phyloP scores from a whole-genome alignment of 2,329 filamentous ascomycete genomes.

The Coccinonectria pachysandricola region DNA sequence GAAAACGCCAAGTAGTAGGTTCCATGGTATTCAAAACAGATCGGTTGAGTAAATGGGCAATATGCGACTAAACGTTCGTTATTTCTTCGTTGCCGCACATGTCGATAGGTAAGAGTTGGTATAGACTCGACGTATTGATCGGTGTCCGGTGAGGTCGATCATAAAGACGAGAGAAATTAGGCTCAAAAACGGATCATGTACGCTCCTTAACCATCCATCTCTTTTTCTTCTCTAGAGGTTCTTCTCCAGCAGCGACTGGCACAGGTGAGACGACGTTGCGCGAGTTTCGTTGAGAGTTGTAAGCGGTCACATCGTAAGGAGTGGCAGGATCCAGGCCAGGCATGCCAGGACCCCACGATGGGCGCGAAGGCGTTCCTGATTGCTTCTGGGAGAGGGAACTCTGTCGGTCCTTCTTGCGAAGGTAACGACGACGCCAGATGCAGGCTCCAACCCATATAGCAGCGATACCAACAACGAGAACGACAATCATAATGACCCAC shows the following conservation, averaged over 20 bases:
- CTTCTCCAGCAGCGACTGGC: no score
- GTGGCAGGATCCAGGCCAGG: slow-evolving; percentile 16
- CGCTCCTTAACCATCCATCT: slow-evolving; percentile 36
- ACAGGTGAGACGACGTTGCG: slow-evolving; percentile 14
- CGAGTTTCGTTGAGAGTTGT: slow-evolving; percentile 17
- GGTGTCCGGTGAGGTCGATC: slow-evolving; percentile 5
- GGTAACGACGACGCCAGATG: slow-evolving; percentile 63
- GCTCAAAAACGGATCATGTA: slow-evolving; percentile 22
- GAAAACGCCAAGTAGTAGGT: no score
- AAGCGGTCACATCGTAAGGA: slow-evolving; percentile 21
- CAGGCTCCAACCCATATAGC: slow-evolving; percentile 57
- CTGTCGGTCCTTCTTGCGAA: slow-evolving; percentile 56
- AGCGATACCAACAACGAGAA: slow-evolving; percentile 60
- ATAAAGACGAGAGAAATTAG: slow-evolving; percentile 3
- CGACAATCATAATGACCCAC: slow-evolving; percentile 74
- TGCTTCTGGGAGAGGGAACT: slow-evolving; percentile 26
- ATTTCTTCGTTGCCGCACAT: no score
- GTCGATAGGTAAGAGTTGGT: no score
- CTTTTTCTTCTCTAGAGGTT: slow-evolving; percentile 32
- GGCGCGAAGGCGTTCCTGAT: slow-evolving; percentile 25
- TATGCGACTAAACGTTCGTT: no score
- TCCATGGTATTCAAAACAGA: no score
- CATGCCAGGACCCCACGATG: slow-evolving; percentile 26
- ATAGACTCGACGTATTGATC: no score
- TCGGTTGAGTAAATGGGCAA: no score